Evolutionary conservation across 345 rosid genomes (phyloP).

Genomic region (Lepidium aucheri): DNA sequence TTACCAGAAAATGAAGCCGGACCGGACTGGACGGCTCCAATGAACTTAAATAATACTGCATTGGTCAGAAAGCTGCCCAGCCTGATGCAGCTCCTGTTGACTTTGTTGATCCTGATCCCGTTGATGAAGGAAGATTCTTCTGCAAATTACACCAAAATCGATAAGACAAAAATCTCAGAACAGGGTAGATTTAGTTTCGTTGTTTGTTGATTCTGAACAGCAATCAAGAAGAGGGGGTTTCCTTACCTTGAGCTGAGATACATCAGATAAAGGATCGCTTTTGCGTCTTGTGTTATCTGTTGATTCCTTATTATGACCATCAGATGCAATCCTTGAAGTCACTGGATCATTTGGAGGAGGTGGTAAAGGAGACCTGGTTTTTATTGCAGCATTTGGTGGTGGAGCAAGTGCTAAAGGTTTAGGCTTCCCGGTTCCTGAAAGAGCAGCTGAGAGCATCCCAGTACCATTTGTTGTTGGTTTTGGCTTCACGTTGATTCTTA

Average conservation of each 20-base stretch:
- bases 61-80: slow-evolving; percentile 87
- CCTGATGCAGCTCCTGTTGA: slow-evolving; percentile 75
- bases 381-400: slow-evolving; percentile 56
- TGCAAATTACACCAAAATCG: slow-evolving; percentile 30
- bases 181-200: neutral
- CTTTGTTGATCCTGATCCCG: slow-evolving; percentile 45
- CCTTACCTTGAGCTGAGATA: slow-evolving; percentile 73
- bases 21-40: slow-evolving; percentile 19
- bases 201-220: neutral
- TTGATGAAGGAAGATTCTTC: slow-evolving; percentile 74
- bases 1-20: slow-evolving; percentile 24
- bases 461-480: slow-evolving; percentile 72
- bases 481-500: slow-evolving; percentile 89
- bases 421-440: slow-evolving; percentile 50
- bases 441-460: slow-evolving; percentile 94
- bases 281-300: slow-evolving; percentile 33
- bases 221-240: neutral
- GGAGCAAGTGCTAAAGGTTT: slow-evolving; percentile 66
- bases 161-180: neutral
- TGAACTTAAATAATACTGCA: slow-evolving; percentile 64
- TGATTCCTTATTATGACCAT: slow-evolving; percentile 18
- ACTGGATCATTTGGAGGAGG: slow-evolving; percentile 95
- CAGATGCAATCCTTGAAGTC: slow-evolving; percentile 39
- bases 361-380: slow-evolving; percentile 71
- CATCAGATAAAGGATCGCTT: slow-evolving; percentile 54